Conservation (phyloP, 140 eudicot species). For the Ambrosia hybrid region DNA sequence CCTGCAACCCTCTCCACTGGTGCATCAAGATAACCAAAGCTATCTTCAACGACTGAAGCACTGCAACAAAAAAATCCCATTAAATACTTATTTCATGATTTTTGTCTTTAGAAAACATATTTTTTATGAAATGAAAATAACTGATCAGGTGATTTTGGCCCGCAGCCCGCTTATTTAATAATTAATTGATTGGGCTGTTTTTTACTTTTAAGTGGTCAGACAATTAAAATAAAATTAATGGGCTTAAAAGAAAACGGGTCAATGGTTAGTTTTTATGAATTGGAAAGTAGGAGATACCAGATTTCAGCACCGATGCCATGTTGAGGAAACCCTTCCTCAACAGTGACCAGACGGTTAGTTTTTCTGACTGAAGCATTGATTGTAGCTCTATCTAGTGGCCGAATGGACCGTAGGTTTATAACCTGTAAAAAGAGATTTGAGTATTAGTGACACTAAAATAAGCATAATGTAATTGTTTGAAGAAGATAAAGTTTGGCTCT, state of each 20-base stretch:
- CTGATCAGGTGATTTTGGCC: no score
- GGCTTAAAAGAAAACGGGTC: not conserved
- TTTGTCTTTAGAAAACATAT: no score
- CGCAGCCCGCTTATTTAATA: no score
- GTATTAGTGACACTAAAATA: not conserved
- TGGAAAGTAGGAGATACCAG: constrained; percentile 42
- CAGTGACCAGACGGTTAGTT: constrained; percentile 71
- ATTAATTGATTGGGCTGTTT: no score
- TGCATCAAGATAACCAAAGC: constrained; percentile 88
- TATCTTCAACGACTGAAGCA: constrained; percentile 81
- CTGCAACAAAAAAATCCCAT: constrained; percentile 32
- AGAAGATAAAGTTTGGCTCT: not conserved
- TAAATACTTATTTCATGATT: not conserved
- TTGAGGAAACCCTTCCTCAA: constrained; percentile 79
- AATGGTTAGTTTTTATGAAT: not conserved
- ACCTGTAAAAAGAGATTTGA: constrained; percentile 36
- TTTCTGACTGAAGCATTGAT: constrained; percentile 74
- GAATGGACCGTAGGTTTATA: constrained; percentile 65
- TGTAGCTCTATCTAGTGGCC: constrained; percentile 74
- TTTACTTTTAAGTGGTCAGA: no score
- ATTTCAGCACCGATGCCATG: constrained; percentile 94
- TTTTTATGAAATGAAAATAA: no score
- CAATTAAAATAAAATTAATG: no score
- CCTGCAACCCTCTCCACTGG: constrained; percentile 83
- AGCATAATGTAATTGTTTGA: not conserved